phyloP scores from a whole-genome alignment of 306 rosid species.

The Medicago ruthenica region DNA sequence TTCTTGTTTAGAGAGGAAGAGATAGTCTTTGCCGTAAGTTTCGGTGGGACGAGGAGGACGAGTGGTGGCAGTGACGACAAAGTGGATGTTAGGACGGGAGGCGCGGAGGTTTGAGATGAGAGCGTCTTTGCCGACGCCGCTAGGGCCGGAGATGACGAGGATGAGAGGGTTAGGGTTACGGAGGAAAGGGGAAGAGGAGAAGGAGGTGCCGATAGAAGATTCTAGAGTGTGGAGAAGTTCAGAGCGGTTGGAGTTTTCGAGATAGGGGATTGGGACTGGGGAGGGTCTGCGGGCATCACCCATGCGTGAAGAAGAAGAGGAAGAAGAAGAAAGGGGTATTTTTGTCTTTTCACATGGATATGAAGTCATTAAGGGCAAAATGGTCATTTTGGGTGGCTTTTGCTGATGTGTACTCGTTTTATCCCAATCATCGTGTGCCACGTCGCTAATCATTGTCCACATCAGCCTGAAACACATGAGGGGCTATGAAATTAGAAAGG shows the following conservation, averaged over 20 bases:
- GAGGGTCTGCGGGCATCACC: too few species aligned
- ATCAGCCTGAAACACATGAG: too few species aligned
- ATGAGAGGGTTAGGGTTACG: conserved; percentile 71
- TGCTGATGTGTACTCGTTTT: too few species aligned
- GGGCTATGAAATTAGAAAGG: too few species aligned
- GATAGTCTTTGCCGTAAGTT: conserved; percentile 68
- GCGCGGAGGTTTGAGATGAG: conserved; percentile 64
- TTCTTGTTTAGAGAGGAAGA: too few species aligned
- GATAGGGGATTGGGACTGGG: conserved; percentile 51
- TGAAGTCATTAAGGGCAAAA: too few species aligned
- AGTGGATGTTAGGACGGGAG: conserved; percentile 64
- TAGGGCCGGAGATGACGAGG: conserved; percentile 86
- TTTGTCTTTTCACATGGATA: too few species aligned
- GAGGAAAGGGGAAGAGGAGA: conserved; percentile 62
- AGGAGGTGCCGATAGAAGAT: conserved; percentile 68
- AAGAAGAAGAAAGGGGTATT: too few species aligned
- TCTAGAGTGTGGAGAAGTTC: conserved; percentile 82
- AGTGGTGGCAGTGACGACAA: conserved; percentile 84
- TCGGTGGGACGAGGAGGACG: conserved; percentile 71
- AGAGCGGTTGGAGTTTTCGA: conserved; percentile 57
- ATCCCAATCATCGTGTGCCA: too few species aligned
- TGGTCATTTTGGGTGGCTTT: too few species aligned
- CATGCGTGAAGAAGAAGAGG: too few species aligned
- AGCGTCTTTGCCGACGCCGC: conserved; percentile 97
- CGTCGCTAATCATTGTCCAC: too few species aligned